A percentile compares a stretch with the other conserved stretches of the same genome.
Conservation (phyloP, 225 moss, liverwort and hornwort genomes). For the Neckera pumila region DNA sequence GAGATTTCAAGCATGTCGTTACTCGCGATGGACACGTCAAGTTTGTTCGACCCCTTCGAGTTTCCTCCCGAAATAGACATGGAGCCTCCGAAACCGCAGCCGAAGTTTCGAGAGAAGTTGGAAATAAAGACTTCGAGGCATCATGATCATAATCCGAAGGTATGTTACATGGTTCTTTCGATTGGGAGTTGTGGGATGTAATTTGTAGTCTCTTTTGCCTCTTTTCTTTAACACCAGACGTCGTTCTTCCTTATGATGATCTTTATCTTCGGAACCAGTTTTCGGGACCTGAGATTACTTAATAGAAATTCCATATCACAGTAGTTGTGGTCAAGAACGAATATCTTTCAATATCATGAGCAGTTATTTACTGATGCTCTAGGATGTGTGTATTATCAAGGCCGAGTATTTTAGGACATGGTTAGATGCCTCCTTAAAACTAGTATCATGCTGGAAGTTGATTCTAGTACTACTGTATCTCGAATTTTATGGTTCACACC, state of each 20-base stretch:
- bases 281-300: background rate
- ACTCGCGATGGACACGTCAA: constrained; percentile 51
- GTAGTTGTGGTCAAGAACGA: background rate
- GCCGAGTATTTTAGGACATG: background rate
- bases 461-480: background rate
- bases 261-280: background rate
- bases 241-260: background rate
- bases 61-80: constrained; percentile 34
- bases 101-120: constrained; percentile 42
- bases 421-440: background rate
- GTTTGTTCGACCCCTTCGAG: constrained; percentile 51
- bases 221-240: background rate
- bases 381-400: background rate
- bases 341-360: background rate
- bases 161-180: background rate
- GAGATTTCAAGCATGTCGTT: constrained; percentile 34
- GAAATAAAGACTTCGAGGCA: constrained; percentile 36
- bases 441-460: background rate
- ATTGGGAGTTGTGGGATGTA: background rate
- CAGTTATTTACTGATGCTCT: background rate
- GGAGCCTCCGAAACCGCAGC: constrained; percentile 25
- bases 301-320: background rate
- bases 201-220: background rate
- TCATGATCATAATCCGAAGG: constrained; percentile 34
- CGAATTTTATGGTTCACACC: background rate